Base-by-base conservation (phyloP, 371 early-diverging fungal species). In the Blakeslea trispora region DNA sequence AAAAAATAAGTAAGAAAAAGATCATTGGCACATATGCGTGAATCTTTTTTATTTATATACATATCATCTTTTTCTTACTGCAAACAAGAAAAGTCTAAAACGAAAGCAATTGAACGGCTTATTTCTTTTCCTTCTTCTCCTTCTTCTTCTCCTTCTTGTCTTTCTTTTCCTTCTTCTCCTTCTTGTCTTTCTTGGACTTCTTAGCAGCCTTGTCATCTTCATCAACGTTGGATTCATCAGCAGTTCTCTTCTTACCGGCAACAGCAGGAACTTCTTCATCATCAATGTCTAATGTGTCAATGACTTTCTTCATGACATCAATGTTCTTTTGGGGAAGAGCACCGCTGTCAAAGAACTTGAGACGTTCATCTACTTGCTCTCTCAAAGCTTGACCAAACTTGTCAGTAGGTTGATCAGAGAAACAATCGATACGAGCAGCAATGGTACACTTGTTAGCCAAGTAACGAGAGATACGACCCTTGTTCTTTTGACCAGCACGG, bases 361-460 rank as follows among this genome's bases (percentile, higher is more conserved):
- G 79, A 58, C 98, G 91, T 71, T 96, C 95, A 74, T 99, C 99
- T 15, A 99, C 95, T 79, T 98, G 96, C 51, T 87, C 81, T 71
- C 88, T 87, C 70, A 99, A 75, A n/a, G 96, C 92, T 74, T 92
- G 91, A 64, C 99, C 99, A 68, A 96, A 99, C 71, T 85, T 89
- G 72, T 83, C 81, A 17, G 93, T 92, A 21, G 95, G 94, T 41
- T 73, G 75, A 23, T 97, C 82, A 42, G 88, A 72, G 89, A 95
- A 99, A 77, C 95, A 97, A 77, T 99, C 99, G 55, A 99, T 97
- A 61, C 98, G 87, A 42, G 95, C 91, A 17, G 99, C 98, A 68
- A 99, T 94, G 21, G 96, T 88, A 75, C 92, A 92, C 81, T 99
- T 99, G 87, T 97, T 96, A 69, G 99, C 99, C 24, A 99, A 85